phyloP scores from a whole-genome alignment of 2,329 filamentous ascomycete species.

The Chaetomium sp. region DNA sequence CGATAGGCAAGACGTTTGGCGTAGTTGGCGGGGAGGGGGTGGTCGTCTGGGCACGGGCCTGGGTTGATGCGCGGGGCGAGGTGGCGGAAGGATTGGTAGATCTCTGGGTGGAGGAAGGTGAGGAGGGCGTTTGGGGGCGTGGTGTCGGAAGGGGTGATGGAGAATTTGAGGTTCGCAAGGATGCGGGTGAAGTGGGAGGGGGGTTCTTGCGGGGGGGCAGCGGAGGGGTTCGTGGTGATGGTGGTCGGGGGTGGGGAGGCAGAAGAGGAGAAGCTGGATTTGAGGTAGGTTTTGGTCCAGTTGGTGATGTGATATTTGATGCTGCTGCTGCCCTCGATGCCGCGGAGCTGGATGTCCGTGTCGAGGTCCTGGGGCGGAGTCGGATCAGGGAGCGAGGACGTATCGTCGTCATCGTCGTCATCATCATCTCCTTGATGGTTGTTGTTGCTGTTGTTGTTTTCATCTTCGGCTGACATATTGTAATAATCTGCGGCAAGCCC shows the following conservation, averaged over 20 bases:
- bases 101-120: constrained; percentile 51
- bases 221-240: constrained; percentile 7
- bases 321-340: constrained; percentile 26
- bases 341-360: constrained; percentile 21
- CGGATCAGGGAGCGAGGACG: constrained; percentile 24
- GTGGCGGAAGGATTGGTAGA: constrained; percentile 54
- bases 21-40: constrained; percentile 29
- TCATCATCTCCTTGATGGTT: constrained; percentile 8
- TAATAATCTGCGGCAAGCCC: constrained; percentile 29
- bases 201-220: neutral
- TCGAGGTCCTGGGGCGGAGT: constrained; percentile 28
- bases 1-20: constrained; percentile 57
- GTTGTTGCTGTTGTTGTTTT: constrained; percentile 17
- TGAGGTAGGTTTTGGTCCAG: constrained; percentile 21
- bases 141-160: constrained; percentile 25
- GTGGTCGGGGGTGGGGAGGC: neutral
- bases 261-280: constrained; percentile 12
- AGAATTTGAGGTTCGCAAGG: constrained; percentile 24
- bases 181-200: constrained; percentile 17
- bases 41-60: constrained; percentile 19
- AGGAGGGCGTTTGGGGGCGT: constrained; percentile 43
- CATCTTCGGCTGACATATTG: constrained; percentile 24
- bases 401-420: constrained; percentile 26
- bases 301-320: constrained; percentile 23
- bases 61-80: constrained; percentile 50